Percentiles rank a stretch among this genome's conserved stretches.
phyloP scores from a whole-genome alignment of 805 yeast species.

The Naumovozyma castellii region DNA sequence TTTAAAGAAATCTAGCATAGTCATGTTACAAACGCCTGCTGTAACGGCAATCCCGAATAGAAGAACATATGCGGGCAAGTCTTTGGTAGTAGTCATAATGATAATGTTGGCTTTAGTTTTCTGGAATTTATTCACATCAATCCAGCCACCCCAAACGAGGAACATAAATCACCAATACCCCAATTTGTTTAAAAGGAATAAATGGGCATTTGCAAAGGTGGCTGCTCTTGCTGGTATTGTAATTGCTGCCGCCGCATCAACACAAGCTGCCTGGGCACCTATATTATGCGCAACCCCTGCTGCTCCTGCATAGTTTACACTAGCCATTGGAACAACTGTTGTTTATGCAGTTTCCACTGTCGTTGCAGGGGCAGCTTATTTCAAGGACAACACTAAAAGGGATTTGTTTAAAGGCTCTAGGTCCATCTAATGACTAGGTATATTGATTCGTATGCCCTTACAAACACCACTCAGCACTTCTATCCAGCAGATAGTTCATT shows the following conservation, averaged over 20 bases:
- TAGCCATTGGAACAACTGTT: too few species aligned
- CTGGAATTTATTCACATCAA: background rate
- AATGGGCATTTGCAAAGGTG: background rate
- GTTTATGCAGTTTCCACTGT: too few species aligned
- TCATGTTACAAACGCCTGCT: background rate
- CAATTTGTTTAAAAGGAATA: background rate
- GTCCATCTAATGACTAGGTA: too few species aligned
- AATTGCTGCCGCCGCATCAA: background rate
- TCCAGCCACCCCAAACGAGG: background rate
- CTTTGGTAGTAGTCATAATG: background rate
- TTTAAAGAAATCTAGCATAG: background rate
- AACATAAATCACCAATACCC: too few species aligned
- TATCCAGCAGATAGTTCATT: too few species aligned
- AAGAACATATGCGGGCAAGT: background rate
- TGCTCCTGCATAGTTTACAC: too few species aligned
- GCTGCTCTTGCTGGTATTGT: background rate
- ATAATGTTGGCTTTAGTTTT: background rate
- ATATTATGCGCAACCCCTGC: background rate
- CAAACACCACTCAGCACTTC: too few species aligned
- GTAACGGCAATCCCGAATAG: background rate
- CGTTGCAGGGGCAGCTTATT: too few species aligned
- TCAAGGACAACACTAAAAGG: too few species aligned
- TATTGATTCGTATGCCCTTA: too few species aligned
- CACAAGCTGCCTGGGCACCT: background rate
- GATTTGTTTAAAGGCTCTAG: too few species aligned